Percentiles rank a stretch among this genome's conserved stretches.
These are phyloP conservation scores for Cryphonectria carpinicola DNA, from an alignment of 2,329 filamentous ascomycete genomes.

Conservation along the genomic window DNA sequence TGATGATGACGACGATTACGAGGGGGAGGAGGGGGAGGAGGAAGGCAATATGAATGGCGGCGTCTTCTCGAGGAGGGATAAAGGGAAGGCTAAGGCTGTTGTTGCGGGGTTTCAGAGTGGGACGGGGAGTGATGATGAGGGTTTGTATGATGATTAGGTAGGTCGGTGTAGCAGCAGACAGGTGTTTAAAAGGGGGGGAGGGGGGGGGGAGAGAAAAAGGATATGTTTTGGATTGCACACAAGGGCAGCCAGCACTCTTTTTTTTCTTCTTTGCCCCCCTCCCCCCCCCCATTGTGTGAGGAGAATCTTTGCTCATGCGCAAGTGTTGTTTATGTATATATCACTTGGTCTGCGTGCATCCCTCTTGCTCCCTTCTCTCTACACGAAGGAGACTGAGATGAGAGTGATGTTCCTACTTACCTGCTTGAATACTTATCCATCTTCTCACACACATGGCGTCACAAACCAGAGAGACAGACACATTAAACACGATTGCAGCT, in stretches of 20 bases:
- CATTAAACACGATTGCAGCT: background rate
- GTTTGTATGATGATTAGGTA: constrained; percentile 51
- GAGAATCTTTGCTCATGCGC: background rate
- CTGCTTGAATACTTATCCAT: no score
- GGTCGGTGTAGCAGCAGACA: background rate
- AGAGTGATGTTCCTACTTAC: no score
- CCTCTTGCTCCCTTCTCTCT: no score
- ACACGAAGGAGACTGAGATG: no score
- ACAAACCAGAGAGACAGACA: background rate
- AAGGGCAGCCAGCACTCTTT: no score
- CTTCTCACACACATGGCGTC: background rate
- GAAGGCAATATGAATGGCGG: constrained; percentile 31
- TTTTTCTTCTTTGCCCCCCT: no score
- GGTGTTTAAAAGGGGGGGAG: background rate
- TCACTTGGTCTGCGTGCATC: no score
- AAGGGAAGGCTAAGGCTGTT: constrained; percentile 61
- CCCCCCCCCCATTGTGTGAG: background rate
- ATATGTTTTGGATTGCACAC: background rate
- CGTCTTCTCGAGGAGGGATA: constrained; percentile 36
- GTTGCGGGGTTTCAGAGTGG: constrained; percentile 56
- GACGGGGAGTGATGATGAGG: constrained; percentile 61
- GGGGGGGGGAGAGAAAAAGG: no score
- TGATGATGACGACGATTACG: constrained; percentile 39
- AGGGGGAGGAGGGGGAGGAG: constrained; percentile 32
- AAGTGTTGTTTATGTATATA: no score